These are phyloP conservation scores for Zoysia japonica DNA, from an alignment of 176 grass and related monocot genomes.

Conservation along the genomic window DNA sequence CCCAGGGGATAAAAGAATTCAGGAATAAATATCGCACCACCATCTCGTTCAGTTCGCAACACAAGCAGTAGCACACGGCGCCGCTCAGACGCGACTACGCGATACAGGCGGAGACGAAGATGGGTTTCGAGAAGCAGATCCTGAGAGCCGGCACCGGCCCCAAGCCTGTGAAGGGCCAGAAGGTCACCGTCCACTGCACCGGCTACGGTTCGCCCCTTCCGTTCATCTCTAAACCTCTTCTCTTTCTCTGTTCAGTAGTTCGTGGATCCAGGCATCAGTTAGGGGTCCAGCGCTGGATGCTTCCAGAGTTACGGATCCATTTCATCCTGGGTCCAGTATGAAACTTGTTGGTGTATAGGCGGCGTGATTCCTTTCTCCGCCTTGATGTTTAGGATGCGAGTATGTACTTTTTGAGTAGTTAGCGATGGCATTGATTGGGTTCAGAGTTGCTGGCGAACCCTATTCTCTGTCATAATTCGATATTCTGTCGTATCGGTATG, in stretches of 20 bases:
- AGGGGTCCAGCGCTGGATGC: neutral
- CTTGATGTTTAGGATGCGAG: neutral
- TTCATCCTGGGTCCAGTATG: neutral
- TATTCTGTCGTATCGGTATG: neutral
- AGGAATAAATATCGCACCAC: too few species aligned
- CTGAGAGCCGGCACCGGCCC: constrained; percentile 66
- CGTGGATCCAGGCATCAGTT: constrained; percentile 16
- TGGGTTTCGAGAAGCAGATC: constrained; percentile 85
- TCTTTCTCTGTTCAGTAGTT: neutral
- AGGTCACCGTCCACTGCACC: constrained; percentile 97
- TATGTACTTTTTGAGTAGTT: neutral
- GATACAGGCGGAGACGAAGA: constrained; percentile 16
- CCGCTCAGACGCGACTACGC: neutral
- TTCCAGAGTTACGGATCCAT: constrained; percentile 44
- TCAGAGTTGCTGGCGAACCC: neutral
- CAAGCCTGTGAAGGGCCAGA: constrained; percentile 82
- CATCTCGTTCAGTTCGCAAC: too few species aligned
- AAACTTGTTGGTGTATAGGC: neutral
- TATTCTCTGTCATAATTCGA: neutral
- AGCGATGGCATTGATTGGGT: neutral
- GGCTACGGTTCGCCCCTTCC: constrained; percentile 64
- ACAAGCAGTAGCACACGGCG: neutral
- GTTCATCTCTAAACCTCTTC: neutral
- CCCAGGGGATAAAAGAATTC: too few species aligned
- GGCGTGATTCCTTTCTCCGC: neutral